These are phyloP conservation scores for Lonicera japonica DNA, from an alignment of 129 eudicot species.

Conservation along the genomic window DNA sequence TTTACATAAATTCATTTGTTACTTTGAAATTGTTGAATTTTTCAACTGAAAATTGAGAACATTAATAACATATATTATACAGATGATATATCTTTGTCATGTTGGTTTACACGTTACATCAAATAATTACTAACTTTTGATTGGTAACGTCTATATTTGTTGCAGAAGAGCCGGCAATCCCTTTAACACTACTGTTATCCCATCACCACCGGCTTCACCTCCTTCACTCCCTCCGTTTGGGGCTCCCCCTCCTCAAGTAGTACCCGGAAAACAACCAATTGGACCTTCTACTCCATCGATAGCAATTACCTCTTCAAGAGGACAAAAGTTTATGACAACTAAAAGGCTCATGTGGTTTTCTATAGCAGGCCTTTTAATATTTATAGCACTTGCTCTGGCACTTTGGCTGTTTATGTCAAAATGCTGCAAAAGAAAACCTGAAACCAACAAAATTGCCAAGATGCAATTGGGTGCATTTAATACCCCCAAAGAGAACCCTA, in stretches of 20 bases:
- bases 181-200: constrained; percentile 67
- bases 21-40: too few species aligned
- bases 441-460: constrained; percentile 21
- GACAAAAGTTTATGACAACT: constrained; percentile 14
- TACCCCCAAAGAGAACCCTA: constrained; percentile 22
- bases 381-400: constrained; percentile 38
- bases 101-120: neutral
- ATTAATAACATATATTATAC: too few species aligned
- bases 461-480: constrained; percentile 20
- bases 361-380: constrained; percentile 41
- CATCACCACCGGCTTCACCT: constrained; percentile 53
- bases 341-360: constrained; percentile 40
- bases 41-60: too few species aligned
- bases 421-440: constrained; percentile 42
- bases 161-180: constrained; percentile 86
- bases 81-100: too few species aligned
- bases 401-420: constrained; percentile 47
- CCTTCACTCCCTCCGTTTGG: constrained; percentile 51
- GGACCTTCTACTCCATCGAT: constrained; percentile 36
- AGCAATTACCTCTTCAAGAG: constrained; percentile 20
- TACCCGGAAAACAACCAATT: constrained; percentile 31
- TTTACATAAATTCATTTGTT: neutral
- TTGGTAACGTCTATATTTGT: constrained; percentile 8
- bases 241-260: constrained; percentile 41
- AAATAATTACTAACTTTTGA: neutral